Conservation (phyloP, 2,329 filamentous ascomycete genomes). For the Diaporthe citrichinensis region DNA sequence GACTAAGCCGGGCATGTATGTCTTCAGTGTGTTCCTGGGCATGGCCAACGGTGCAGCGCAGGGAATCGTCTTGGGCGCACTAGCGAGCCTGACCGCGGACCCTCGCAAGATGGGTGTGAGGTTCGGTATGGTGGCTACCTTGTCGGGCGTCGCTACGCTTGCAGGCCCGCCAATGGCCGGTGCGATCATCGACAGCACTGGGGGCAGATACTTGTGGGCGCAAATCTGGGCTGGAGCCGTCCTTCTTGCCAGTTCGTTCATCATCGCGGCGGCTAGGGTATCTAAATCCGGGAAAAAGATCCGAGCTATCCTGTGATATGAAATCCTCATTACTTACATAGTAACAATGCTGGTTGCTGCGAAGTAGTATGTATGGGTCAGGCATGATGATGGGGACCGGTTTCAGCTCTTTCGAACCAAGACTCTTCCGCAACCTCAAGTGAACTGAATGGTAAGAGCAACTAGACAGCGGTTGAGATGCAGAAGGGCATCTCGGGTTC, state of each 20-base stretch:
- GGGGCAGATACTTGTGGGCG: neutral
- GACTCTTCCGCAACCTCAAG: no score
- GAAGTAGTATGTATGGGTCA: no score
- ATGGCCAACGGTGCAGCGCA: constrained; percentile 59
- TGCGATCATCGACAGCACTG: neutral
- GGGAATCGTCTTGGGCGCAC: constrained; percentile 56
- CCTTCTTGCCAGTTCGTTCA: neutral
- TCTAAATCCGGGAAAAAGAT: neutral
- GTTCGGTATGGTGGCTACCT: constrained; percentile 61
- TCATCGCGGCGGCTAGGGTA: neutral
- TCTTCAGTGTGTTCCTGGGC: constrained; percentile 61
- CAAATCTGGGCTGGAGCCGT: constrained; percentile 1
- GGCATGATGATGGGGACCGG: no score
- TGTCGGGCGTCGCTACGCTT: constrained; percentile 58
- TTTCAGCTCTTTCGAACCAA: no score
- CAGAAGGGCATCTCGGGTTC: no score
- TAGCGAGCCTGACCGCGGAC: constrained; percentile 59
- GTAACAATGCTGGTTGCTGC: no score
- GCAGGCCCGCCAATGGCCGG: constrained; percentile 49
- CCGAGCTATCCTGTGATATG: neutral
- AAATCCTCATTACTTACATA: no score
- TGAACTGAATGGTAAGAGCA: no score
- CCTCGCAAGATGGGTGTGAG: constrained; percentile 60
- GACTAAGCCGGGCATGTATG: constrained; percentile 56
- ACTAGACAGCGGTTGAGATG: no score